Base-by-base conservation (phyloP, 2,329 filamentous ascomycete genomes). In the Trichoderma brevicompactum region DNA sequence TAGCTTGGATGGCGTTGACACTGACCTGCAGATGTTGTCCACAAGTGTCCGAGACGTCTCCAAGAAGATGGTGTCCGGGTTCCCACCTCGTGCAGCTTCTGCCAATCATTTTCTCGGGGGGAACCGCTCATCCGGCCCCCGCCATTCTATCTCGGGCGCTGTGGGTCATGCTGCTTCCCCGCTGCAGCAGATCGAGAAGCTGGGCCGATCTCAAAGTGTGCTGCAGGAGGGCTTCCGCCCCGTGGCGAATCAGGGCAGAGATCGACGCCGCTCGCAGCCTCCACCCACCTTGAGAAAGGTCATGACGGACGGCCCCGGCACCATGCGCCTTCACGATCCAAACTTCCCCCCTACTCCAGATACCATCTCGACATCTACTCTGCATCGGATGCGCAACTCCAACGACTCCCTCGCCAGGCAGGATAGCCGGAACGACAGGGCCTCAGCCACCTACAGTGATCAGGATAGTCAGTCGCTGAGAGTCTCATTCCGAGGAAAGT, bases 321-420 rank as follows among this genome's bases (percentile, higher is more conserved):
- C 75, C 67, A 80, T 78, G 44, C 75, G 77, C 70, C 66, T 80
- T 1, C 76, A 79, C 61, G 78, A 80, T 5, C 79, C 81, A 17
- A 75, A 74, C 17, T 75, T 87, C 1, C 85, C 85, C 9, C 85
- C 85, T 0, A 87, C 85, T 0, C 85, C 85, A 0, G 85, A 87
- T 68, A 87, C 85, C 0, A 83, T 87, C 19, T 85, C 85, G 1
- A 85, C 83, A 2, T 82, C 83, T 1, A 85, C 83, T 0, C 76
- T 87, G 40, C 78, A 80, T 6, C 78, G 79, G 13, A 82, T 80
- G 66, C 79, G 85, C 67, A 80, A 78, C 54, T 86, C 84, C 0
- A 79, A 81, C 61, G 84, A 87, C 49, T 81, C 80, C 0, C 71
- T 84, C 1, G 73, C 76, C 0, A 77, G 73, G 7, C 74, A 76